phyloP scores from a whole-genome alignment of 2,329 filamentous ascomycete species.

The Sclerotinia nivalis region DNA sequence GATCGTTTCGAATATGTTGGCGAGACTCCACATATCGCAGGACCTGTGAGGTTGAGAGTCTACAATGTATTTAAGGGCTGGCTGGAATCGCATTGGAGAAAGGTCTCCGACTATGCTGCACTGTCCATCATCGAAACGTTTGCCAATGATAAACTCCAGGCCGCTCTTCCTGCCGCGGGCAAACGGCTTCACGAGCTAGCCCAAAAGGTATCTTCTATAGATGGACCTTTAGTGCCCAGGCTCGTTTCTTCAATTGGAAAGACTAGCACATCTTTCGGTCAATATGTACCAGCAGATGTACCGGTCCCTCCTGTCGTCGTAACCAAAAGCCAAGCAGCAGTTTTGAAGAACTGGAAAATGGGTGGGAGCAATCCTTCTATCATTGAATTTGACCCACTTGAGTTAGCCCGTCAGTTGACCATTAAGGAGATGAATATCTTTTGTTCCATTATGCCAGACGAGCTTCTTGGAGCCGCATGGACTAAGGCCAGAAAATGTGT shows the following conservation, averaged over 20 bases:
- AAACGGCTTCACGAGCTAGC: slow-evolving; percentile 78
- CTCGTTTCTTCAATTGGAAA: slow-evolving; percentile 86
- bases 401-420: slow-evolving; percentile 89
- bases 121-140: slow-evolving; percentile 77
- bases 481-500: slow-evolving; percentile 72
- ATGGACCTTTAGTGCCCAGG: slow-evolving; percentile 77
- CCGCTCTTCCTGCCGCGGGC: slow-evolving; percentile 72
- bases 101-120: slow-evolving; percentile 75
- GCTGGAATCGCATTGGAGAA: slow-evolving; percentile 94
- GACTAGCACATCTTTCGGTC: slow-evolving; percentile 72
- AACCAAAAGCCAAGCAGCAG: slow-evolving; percentile 72
- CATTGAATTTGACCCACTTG: slow-evolving; percentile 86
- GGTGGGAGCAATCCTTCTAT: slow-evolving; percentile 72
- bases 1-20: slow-evolving; percentile 91
- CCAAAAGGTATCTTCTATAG: slow-evolving; percentile 72
- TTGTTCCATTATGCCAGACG: slow-evolving; percentile 87
- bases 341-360: slow-evolving; percentile 72
- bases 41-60: slow-evolving; percentile 82
- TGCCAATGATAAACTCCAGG: slow-evolving; percentile 69
- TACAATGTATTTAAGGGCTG: slow-evolving; percentile 98
- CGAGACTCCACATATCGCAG: slow-evolving; percentile 71
- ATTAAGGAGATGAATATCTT: slow-evolving; percentile 90
- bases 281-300: slow-evolving; percentile 69
- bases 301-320: slow-evolving; percentile 70
- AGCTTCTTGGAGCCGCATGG: slow-evolving; percentile 90